These are phyloP conservation scores for Myrmaecium sp. DNA, from an alignment of 2,329 filamentous ascomycete species.

Conservation along the genomic window DNA sequence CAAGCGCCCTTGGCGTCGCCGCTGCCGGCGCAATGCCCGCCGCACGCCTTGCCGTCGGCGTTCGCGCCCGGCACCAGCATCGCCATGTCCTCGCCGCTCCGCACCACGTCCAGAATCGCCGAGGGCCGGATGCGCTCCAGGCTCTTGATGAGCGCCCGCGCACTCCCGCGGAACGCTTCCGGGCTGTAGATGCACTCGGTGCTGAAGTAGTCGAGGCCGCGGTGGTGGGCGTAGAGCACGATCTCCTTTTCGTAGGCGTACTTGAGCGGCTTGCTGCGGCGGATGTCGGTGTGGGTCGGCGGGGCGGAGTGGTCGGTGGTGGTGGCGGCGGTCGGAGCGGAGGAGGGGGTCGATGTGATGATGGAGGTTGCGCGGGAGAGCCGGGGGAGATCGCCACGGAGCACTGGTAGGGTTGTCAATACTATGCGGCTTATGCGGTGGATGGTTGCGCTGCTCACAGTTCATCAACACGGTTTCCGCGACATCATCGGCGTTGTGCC, in stretches of 20 bases:
- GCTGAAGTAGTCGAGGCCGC: constrained; percentile 92
- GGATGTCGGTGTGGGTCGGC: constrained; percentile 54
- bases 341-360: constrained; percentile 39
- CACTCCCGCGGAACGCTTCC: constrained; percentile 87
- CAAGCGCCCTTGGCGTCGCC: constrained; percentile 21
- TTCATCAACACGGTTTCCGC: constrained; percentile 99
- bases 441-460: constrained; percentile 21
- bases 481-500: constrained; percentile 94
- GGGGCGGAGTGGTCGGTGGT: constrained; percentile 2
- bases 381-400: constrained; percentile 76
- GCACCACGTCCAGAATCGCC: constrained; percentile 85
- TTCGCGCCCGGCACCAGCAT: constrained; percentile 52
- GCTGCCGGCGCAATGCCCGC: constrained; percentile 13
- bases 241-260: constrained; percentile 99
- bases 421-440: too few species aligned
- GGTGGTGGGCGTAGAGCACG: constrained; percentile 92
- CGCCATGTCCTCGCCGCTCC: constrained; percentile 93
- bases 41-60: constrained; percentile 21
- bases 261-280: constrained; percentile 90
- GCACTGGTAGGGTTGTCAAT: constrained; percentile 26
- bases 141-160: constrained; percentile 83
- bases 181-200: constrained; percentile 98
- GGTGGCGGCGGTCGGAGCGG: constrained; percentile 15
- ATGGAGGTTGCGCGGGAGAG: constrained; percentile 82
- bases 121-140: constrained; percentile 84